A percentile compares a stretch with the other conserved stretches of the same genome.
Evolutionary conservation across 2,329 filamentous ascomycete genomes (phyloP).

Genomic region (Seiridium cupressi): DNA sequence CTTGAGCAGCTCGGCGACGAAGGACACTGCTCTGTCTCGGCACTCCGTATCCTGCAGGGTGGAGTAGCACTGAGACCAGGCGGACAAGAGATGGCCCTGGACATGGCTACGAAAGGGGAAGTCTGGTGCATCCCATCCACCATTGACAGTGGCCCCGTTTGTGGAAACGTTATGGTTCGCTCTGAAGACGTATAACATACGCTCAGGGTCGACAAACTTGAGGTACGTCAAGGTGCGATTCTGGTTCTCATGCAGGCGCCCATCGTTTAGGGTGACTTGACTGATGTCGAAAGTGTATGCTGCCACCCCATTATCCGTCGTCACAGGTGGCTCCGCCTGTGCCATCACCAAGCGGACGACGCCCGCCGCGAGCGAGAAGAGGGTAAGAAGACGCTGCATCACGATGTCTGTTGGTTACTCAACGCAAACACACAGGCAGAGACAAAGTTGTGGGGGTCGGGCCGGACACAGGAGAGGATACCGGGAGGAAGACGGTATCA

Average conservation of each 20-base stretch:
- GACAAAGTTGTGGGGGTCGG: not conserved
- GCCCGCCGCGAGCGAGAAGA: not conserved
- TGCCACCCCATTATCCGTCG: slow-evolving; percentile 28
- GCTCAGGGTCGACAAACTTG: slow-evolving; percentile 41
- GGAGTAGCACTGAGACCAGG: slow-evolving; percentile 48
- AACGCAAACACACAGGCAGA: too few species aligned
- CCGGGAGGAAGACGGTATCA: not conserved
- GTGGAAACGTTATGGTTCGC: slow-evolving; percentile 44
- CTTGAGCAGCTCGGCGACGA: slow-evolving; percentile 45
- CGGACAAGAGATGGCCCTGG: slow-evolving; percentile 50
- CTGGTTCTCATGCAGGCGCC: slow-evolving; percentile 42
- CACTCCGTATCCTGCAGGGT: slow-evolving; percentile 39
- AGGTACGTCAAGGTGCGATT: slow-evolving; percentile 45
- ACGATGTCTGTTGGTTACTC: not conserved
- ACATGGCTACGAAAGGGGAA: slow-evolving; percentile 52
- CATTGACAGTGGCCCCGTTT: slow-evolving; percentile 41
- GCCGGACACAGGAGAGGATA: not conserved
- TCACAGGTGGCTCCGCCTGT: slow-evolving; percentile 23
- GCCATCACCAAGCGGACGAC: slow-evolving; percentile 8
- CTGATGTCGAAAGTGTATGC: slow-evolving; percentile 37
- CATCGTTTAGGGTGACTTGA: slow-evolving; percentile 34
- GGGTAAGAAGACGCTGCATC: not conserved
- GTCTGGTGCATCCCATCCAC: slow-evolving; percentile 52
- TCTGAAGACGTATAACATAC: slow-evolving; percentile 48
- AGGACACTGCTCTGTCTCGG: slow-evolving; percentile 40